A percentile compares a stretch with the other conserved stretches of the same genome.
Conservation (phyloP, 495 filamentous ascomycete genomes). For the Hamigera avellanea region DNA sequence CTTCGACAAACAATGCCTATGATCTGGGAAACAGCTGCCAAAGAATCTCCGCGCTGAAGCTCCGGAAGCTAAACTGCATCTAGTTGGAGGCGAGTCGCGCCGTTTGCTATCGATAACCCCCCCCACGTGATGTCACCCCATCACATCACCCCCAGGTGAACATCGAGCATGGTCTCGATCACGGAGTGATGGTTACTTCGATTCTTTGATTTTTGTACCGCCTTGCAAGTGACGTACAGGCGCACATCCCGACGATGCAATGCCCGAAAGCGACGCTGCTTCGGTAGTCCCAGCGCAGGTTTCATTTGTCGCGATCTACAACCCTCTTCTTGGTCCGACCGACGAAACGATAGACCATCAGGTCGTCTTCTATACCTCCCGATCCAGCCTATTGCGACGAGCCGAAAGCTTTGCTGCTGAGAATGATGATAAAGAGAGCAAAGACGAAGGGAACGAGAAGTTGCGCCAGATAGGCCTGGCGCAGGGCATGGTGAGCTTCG, state of each 20-base stretch:
- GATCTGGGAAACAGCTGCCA: slow-evolving; percentile 6
- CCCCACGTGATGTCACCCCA: slow-evolving; percentile 32
- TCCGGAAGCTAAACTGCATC: no score
- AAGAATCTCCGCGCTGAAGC: slow-evolving; percentile 1
- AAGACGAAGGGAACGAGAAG: slow-evolving; percentile 65
- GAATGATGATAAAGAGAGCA: slow-evolving; percentile 42
- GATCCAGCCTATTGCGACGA: slow-evolving; percentile 17
- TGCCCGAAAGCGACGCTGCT: slow-evolving; percentile 26
- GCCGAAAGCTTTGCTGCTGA: slow-evolving; percentile 26
- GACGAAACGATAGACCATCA: slow-evolving; percentile 86
- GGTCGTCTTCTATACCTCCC: slow-evolving; percentile 76
- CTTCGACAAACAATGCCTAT: neutral
- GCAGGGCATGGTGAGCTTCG: slow-evolving; percentile 94
- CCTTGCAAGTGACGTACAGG: neutral
- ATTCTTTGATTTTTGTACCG: slow-evolving; percentile 1
- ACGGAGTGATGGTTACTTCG: no score
- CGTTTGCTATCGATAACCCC: slow-evolving; percentile 14
- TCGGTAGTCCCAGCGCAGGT: slow-evolving; percentile 67
- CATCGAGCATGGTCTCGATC: no score
- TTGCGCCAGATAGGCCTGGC: slow-evolving; percentile 92
- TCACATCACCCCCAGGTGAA: neutral
- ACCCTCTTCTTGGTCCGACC: slow-evolving; percentile 73
- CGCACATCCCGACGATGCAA: slow-evolving; percentile 16
- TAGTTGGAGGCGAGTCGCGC: no score
- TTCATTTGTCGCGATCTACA: slow-evolving; percentile 86